Percentiles rank a stretch among this genome's conserved stretches.
Evolutionary conservation across 1,284 basidiomycete species (phyloP).

Genomic region (Melampsora abietis-canadensis): DNA sequence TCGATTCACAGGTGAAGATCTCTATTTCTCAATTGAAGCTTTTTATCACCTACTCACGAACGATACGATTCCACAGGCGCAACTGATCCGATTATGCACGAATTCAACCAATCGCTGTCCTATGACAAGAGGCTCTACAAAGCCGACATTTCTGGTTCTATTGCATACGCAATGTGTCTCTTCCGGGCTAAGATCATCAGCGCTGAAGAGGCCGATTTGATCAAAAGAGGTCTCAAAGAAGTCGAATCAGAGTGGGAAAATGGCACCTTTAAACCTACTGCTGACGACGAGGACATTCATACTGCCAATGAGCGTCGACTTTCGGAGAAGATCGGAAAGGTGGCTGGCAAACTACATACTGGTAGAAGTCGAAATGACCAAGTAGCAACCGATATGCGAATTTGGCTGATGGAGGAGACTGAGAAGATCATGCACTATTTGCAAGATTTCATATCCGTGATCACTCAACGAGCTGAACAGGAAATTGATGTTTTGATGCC

Average conservation of each 20-base stretch:
- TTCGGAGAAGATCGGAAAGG: constrained; percentile 79
- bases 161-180: constrained; percentile 88
- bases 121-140: constrained; percentile 93
- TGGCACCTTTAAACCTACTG: constrained; percentile 47
- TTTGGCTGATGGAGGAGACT: constrained; percentile 86
- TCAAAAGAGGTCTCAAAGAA: constrained; percentile 70
- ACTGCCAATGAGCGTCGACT: constrained; percentile 97
- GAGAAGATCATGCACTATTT: constrained; percentile 68
- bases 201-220: constrained; percentile 64
- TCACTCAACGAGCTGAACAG: constrained; percentile 83
- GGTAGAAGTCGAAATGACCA: constrained; percentile 96
- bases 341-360: constrained; percentile 81
- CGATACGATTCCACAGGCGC: constrained; percentile 2
- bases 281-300: constrained; percentile 96
- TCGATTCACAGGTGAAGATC: constrained; percentile 79
- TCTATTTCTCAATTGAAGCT: constrained; percentile 51
- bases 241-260: constrained; percentile 79
- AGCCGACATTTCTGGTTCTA: constrained; percentile 87
- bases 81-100: constrained; percentile 65
- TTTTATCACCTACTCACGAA: constrained; percentile 8
- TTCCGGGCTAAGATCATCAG: constrained; percentile 75
- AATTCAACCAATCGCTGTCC: constrained; percentile 88
- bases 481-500: constrained; percentile 88
- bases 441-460: constrained; percentile 75
- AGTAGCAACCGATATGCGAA: constrained; percentile 93